Evolutionary conservation across 176 grass and related monocot genomes (phyloP).

Genomic region (Cenchrus fungigraminus): DNA sequence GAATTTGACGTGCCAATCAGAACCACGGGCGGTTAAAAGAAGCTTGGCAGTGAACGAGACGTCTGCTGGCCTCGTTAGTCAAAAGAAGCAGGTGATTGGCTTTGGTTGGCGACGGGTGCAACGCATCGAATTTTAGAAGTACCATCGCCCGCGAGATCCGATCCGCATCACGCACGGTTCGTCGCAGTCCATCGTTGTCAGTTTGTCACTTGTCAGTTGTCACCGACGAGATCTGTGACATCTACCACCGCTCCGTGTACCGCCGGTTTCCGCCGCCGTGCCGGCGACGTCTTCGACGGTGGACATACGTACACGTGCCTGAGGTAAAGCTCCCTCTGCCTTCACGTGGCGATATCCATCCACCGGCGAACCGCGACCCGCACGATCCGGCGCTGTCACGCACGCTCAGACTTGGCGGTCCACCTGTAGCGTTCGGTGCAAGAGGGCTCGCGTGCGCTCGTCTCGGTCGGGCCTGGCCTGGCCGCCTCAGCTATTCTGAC

Average conservation of each 20-base stretch:
- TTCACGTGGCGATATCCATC: background rate
- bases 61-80: background rate
- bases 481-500: background rate
- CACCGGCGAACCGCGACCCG: background rate
- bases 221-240: background rate
- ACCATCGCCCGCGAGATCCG: too few relatives aligned
- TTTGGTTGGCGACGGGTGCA: background rate
- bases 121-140: too few relatives aligned
- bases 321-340: background rate
- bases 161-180: background rate
- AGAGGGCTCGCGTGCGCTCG: background rate
- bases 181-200: background rate
- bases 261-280: constrained; percentile 7
- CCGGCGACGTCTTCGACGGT: background rate
- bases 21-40: background rate
- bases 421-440: background rate
- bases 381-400: background rate
- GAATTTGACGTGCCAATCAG: background rate
- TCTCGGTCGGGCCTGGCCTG: background rate
- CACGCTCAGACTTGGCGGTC: background rate
- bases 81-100: background rate
- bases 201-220: background rate
- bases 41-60: background rate
- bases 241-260: background rate
- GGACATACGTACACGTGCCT: background rate